Base-by-base conservation (phyloP, 2,329 filamentous ascomycete genomes). In the Fusarium solani-melongenae region DNA sequence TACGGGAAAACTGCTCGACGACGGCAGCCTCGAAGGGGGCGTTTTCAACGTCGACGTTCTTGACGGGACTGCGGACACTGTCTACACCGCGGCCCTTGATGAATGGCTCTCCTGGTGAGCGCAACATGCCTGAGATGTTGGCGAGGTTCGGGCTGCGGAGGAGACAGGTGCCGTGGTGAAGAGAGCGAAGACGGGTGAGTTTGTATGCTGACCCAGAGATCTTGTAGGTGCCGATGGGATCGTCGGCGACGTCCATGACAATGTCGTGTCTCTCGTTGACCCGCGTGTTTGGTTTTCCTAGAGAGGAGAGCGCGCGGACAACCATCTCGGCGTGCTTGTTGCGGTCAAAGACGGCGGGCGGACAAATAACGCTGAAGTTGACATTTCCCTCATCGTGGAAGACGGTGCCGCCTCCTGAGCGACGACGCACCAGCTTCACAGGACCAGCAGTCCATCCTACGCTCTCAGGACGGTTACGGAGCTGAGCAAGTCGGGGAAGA, bases 171-270 rank as follows among this genome's bases (percentile, higher is more conserved):
- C 95, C 96, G 82, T 99, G 96, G 82, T 99, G 96, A 66, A 99
- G 86, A 9, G 95, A 92, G 51, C 96, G 89, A 57, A 90, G 85
- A 27, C 93, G 88, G 0, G 94, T 98, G 62, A 99, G 87, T 83
- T 98, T 98, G 84, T 97, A 99, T 12, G 96, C 96, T 1, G 95
- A 98, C 1, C 96, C 96, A 0, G 95, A 98, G 12, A 98, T 89
- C 82, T 99, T 99, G 79, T 92, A 90, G 2, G 88, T 86, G 44
- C 71, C 58, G 17, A 66, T 41, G 15, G 70, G 65, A 22, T 72
- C 67, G 14, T 66, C 66, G 1, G 72, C 49, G 2, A 82, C 76
- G 66, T 92, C 89, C 53, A 97, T 86, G 27, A 98, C 94, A 76
- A 99, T 98, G 80, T 99, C 96, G 81, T 99, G 96, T 17, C 96